A percentile compares a stretch with the other conserved stretches of the same genome.
phyloP scores from a whole-genome alignment of 805 yeast species.

The Yarrowia deformans region DNA sequence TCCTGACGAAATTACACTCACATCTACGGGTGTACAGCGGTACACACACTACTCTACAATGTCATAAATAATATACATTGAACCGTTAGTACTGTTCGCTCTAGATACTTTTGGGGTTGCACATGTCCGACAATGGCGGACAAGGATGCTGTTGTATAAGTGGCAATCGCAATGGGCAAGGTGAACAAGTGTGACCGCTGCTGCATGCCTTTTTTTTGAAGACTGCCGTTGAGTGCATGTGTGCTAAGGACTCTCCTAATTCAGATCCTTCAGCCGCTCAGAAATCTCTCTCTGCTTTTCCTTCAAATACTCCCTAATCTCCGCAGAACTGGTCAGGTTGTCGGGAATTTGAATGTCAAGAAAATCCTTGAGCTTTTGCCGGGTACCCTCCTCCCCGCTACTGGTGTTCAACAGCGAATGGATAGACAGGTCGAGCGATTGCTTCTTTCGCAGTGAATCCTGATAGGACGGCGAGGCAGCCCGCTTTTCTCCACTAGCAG shows the following conservation, averaged over 20 bases:
- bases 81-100: slow-evolving; percentile 36
- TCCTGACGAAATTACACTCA: background rate
- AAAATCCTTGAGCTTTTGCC: slow-evolving; percentile 36
- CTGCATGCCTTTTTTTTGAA: background rate
- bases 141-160: slow-evolving; percentile 12
- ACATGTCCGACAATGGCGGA: background rate
- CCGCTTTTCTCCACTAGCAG: slow-evolving; percentile 34
- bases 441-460: slow-evolving; percentile 24
- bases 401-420: slow-evolving; percentile 33
- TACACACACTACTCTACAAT: background rate
- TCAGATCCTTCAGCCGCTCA: slow-evolving; percentile 46
- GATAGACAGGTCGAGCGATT: slow-evolving; percentile 31
- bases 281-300: slow-evolving; percentile 49
- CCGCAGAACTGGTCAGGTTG: slow-evolving; percentile 45
- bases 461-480: slow-evolving; percentile 19
- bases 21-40: background rate
- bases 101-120: slow-evolving; percentile 27
- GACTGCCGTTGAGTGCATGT: background rate
- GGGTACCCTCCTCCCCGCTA: slow-evolving; percentile 13
- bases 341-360: slow-evolving; percentile 43
- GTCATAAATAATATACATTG: slow-evolving; percentile 32
- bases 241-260: background rate
- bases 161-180: background rate
- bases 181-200: background rate
- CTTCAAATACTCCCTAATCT: slow-evolving; percentile 49